Conservation (phyloP, 1,284 basidiomycete genomes). For the Apiotrichum mycotoxinovorans region DNA sequence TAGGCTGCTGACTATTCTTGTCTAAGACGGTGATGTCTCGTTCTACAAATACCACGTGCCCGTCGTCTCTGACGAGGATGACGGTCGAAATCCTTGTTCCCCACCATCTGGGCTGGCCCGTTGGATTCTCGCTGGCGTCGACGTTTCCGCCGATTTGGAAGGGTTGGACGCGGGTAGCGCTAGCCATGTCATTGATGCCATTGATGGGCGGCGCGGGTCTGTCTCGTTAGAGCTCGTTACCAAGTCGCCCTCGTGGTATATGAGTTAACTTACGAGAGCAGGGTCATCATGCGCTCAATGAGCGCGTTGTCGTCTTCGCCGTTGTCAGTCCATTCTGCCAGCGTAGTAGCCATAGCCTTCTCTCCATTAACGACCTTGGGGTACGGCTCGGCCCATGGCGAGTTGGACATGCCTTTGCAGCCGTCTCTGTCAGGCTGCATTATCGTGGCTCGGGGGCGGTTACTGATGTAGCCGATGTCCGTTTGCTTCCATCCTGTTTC, state of each 20-base stretch:
- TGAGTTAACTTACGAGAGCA: slow-evolving; percentile 39
- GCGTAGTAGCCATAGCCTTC: slow-evolving; percentile 23
- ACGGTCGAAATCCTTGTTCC: slow-evolving; percentile 46
- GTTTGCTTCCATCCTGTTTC: slow-evolving; percentile 5
- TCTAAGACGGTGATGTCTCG: slow-evolving; percentile 36
- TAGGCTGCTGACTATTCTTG: slow-evolving; percentile 17
- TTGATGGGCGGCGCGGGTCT: slow-evolving; percentile 11
- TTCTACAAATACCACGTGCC: slow-evolving; percentile 43
- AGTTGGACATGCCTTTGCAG: slow-evolving; percentile 38
- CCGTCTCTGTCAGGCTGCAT: slow-evolving; percentile 6
- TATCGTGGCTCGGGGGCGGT: slow-evolving; percentile 29
- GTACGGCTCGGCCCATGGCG: slow-evolving; percentile 36
- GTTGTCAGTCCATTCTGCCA: slow-evolving; percentile 25
- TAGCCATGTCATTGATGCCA: slow-evolving; percentile 15
- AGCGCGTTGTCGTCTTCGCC: slow-evolving; percentile 26
- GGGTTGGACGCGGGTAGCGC: slow-evolving; percentile 31
- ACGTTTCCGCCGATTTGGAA: slow-evolving; percentile 20
- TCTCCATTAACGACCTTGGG: slow-evolving; percentile 42
- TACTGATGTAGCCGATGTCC: slow-evolving; percentile 36
- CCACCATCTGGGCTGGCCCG: slow-evolving; percentile 28
- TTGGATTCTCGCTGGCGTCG: not conserved
- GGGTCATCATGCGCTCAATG: slow-evolving; percentile 34
- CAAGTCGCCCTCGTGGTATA: no score
- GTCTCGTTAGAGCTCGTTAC: not conserved
- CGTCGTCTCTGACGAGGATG: slow-evolving; percentile 39